These are phyloP conservation scores for Fusarium anthophilum DNA, from an alignment of 2,329 filamentous ascomycete genomes.

Conservation along the genomic window DNA sequence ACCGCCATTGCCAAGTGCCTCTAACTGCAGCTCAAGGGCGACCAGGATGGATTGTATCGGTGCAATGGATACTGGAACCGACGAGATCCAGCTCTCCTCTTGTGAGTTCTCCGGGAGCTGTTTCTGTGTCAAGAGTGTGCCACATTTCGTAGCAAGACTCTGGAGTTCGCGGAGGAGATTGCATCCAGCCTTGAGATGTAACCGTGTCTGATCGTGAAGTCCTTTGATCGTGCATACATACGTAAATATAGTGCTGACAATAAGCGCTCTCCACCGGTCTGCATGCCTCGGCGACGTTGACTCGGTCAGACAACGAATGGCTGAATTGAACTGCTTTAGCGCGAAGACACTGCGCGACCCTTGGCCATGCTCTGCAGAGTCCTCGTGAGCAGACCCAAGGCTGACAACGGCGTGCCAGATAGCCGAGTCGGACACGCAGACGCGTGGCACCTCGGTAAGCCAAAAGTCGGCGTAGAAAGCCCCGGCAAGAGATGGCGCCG, in stretches of 20 bases:
- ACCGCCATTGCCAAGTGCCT: neutral
- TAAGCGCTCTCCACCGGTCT: slow-evolving; percentile 15
- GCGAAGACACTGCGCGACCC: neutral
- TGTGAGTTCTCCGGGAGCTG: neutral
- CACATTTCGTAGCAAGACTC: neutral
- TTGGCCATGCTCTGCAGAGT: neutral
- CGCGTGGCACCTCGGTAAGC: neutral
- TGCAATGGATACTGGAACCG: neutral
- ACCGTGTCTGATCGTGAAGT: neutral
- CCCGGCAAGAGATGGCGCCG: neutral
- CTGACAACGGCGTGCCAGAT: slow-evolving; percentile 27
- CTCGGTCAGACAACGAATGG: neutral
- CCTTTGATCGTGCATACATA: slow-evolving; percentile 13
- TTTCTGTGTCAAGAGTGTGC: neutral
- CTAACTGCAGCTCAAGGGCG: neutral
- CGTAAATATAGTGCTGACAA: slow-evolving; percentile 8
- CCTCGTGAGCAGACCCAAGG: slow-evolving; percentile 8
- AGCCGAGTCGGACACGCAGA: slow-evolving; percentile 4
- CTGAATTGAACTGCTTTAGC: neutral
- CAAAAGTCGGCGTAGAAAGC: slow-evolving; percentile 19
- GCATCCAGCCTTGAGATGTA: slow-evolving; percentile 9
- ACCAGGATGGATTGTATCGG: neutral
- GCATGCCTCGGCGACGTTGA: neutral
- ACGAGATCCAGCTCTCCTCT: neutral
- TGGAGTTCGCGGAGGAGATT: slow-evolving; percentile 2